phyloP scores from a whole-genome alignment of 176 grass and related monocot genomes.

The Alloteropsis semialata region DNA sequence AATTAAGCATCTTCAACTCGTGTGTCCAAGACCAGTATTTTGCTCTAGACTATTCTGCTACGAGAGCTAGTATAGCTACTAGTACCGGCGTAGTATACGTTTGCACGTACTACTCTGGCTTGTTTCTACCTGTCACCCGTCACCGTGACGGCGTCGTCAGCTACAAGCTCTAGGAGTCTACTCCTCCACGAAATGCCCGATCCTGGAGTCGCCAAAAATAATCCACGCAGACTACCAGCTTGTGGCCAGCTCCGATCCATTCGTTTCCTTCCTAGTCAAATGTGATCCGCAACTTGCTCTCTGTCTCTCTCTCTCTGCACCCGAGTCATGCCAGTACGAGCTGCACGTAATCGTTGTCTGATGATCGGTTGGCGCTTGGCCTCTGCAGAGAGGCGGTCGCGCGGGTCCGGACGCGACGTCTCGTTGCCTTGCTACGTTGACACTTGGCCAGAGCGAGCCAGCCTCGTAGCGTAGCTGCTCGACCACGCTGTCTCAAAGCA shows the following conservation, averaged over 20 bases:
- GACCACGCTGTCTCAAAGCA: background rate
- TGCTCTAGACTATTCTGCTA: no score
- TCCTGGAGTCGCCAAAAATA: background rate
- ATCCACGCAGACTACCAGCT: background rate
- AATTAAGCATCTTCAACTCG: no score
- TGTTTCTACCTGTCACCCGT: background rate
- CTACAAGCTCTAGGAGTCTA: no score
- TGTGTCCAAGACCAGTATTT: no score
- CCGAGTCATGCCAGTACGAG: background rate
- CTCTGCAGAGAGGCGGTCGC: background rate
- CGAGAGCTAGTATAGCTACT: no score
- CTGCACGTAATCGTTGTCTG: background rate
- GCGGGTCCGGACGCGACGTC: conserved; percentile 45
- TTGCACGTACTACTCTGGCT: no score
- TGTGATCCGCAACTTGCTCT: background rate
- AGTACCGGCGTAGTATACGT: no score
- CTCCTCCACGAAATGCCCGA: background rate
- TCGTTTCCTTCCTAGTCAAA: background rate
- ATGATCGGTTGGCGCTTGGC: conserved; percentile 1
- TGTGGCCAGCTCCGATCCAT: background rate
- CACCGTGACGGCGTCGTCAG: background rate
- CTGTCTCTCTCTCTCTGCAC: background rate
- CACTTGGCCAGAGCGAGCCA: conserved; percentile 11
- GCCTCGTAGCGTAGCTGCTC: background rate
- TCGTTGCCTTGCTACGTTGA: background rate